phyloP scores from a whole-genome alignment of 2,329 filamentous ascomycete species.

The Fusarium coffeatum region DNA sequence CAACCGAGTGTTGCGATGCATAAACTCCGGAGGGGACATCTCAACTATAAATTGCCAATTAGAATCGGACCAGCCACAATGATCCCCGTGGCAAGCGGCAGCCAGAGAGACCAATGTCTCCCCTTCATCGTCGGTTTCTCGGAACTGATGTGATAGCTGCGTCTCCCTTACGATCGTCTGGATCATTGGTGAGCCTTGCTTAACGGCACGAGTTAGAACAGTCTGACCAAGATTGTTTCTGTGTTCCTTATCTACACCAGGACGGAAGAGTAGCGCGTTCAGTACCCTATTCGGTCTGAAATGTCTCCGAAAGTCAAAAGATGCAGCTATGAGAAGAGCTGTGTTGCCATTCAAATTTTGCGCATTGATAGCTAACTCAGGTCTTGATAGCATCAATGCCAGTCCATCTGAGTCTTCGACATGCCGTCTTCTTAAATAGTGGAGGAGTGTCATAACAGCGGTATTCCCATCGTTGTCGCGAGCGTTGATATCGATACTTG shows the following conservation, averaged over 20 bases:
- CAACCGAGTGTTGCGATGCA: too few species aligned
- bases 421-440: too few species aligned
- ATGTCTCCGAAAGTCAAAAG: too few species aligned
- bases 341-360: neutral
- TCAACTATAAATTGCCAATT: neutral
- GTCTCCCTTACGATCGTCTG: neutral
- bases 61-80: neutral
- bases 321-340: neutral
- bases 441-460: neutral
- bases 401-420: neutral
- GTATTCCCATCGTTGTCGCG: neutral
- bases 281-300: too few species aligned
- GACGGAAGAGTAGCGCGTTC: neutral
- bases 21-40: neutral
- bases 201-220: rapidly evolving
- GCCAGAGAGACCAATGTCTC: neutral
- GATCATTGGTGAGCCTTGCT: rapidly evolving
- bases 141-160: neutral
- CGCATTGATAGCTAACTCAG: neutral
- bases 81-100: rapidly evolving
- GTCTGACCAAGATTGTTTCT: neutral
- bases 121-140: rapidly evolving
- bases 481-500: neutral
- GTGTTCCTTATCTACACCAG: rapidly evolving
- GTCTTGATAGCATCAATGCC: neutral